Conservation (phyloP, 2,329 filamentous ascomycete species). For the Trichothecium sympodiale region DNA sequence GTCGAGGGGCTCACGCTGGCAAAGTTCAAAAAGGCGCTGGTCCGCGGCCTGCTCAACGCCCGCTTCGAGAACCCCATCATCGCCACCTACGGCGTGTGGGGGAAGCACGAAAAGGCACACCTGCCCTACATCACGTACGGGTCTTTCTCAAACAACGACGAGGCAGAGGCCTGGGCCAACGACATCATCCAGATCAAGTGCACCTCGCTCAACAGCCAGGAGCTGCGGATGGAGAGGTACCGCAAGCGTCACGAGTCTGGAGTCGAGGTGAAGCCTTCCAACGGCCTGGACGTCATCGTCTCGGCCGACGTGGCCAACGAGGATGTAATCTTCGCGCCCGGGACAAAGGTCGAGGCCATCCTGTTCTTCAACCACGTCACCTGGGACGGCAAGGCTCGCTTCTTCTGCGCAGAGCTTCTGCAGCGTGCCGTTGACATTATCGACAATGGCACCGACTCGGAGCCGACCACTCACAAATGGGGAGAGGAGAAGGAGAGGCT, state of each 20-base stretch:
- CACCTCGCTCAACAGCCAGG: not conserved
- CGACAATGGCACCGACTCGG: not conserved
- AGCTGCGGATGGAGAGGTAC: constrained; percentile 1
- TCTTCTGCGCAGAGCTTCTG: constrained; percentile 1
- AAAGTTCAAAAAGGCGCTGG: constrained; percentile 1
- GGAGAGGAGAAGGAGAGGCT: constrained; percentile 3
- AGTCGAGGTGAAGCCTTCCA: not conserved
- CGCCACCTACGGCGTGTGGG: constrained; percentile 2
- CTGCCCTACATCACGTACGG: constrained; percentile 2
- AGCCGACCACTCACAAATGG: constrained; percentile 1
- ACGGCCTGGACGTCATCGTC: constrained; percentile 1
- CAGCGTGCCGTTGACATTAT: constrained; percentile 1
- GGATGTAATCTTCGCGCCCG: not conserved
- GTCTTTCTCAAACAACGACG: constrained; percentile 1
- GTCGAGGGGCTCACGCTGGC: not conserved
- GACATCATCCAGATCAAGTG: not conserved
- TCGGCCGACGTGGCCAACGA: constrained; percentile 3
- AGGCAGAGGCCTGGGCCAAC: constrained; percentile 2
- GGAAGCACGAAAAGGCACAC: constrained; percentile 1
- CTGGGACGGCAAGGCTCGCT: constrained; percentile 3
- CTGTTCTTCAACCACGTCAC: constrained; percentile 1
- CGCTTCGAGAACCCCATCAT: constrained; percentile 3
- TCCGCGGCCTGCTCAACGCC: not conserved
- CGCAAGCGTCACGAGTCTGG: not conserved
- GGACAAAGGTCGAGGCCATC: constrained; percentile 2